Conservation (phyloP, 371 early-diverging fungal genomes). For the Actinomortierella ambigua region DNA sequence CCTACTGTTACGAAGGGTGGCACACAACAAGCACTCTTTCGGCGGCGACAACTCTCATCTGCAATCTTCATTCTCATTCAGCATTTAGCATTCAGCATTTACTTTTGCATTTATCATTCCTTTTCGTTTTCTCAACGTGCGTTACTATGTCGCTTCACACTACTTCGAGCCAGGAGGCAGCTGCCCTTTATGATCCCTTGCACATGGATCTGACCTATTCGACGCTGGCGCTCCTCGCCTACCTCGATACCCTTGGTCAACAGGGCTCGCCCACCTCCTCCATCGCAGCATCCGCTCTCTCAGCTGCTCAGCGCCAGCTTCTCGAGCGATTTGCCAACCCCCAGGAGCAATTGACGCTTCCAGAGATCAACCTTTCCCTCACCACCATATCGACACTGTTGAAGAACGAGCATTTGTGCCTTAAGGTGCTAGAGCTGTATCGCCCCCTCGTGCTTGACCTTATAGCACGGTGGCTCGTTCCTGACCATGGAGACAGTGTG, state of each 20-base stretch:
- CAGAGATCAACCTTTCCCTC: slow-evolving; percentile 19
- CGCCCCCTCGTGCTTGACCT: slow-evolving; percentile 85
- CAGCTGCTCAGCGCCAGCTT: slow-evolving; percentile 24
- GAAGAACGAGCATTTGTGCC: slow-evolving; percentile 27
- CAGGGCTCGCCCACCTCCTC: slow-evolving; percentile 4
- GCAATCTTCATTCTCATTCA: background rate
- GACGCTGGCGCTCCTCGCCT: slow-evolving; percentile 36
- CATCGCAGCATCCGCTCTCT: slow-evolving; percentile 8
- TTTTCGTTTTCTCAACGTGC: no score
- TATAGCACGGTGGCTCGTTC: slow-evolving; percentile 75
- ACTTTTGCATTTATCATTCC: slow-evolving; percentile 7
- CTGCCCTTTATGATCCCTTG: slow-evolving; percentile 31
- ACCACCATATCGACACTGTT: slow-evolving; percentile 33
- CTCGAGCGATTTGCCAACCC: slow-evolving; percentile 25
- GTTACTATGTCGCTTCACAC: no score
- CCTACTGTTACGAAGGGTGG: no score
- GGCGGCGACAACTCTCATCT: background rate
- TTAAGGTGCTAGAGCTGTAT: slow-evolving; percentile 60
- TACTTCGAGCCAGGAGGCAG: no score
- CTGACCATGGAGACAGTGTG: slow-evolving; percentile 50
- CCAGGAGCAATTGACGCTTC: slow-evolving; percentile 5
- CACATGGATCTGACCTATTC: slow-evolving; percentile 39
- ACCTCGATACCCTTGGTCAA: slow-evolving; percentile 32
- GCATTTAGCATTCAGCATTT: slow-evolving; percentile 20
- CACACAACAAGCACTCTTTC: no score